A percentile compares a stretch with the other conserved stretches of the same genome.
Conservation (phyloP, 2,329 filamentous ascomycete species). For the Fusarium hainanense region DNA sequence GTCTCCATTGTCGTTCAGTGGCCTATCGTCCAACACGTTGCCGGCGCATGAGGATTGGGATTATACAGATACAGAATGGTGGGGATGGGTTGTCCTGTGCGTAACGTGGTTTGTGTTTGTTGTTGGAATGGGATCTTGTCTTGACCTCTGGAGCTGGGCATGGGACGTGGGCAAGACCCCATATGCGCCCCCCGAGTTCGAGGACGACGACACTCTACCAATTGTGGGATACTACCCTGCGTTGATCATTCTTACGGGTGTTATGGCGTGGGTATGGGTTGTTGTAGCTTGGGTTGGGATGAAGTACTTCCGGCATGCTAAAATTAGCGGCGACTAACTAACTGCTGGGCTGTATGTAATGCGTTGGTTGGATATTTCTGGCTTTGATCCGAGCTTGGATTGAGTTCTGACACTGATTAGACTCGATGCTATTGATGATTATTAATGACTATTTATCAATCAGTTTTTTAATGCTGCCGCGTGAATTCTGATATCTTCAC, state of each 20-base stretch:
- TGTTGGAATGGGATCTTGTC: conserved; percentile 93
- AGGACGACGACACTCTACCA: conserved; percentile 92
- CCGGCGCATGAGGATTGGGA: conserved; percentile 75
- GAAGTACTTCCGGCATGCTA: conserved; percentile 99
- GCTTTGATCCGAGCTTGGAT: conserved; percentile 1
- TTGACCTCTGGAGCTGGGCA: conserved; percentile 97
- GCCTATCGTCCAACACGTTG: conserved; percentile 61
- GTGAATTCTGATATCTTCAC: background rate
- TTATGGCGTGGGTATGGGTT: conserved; percentile 99
- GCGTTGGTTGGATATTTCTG: conserved; percentile 1
- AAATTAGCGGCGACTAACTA: conserved; percentile 77
- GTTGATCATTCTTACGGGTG: conserved; percentile 88
- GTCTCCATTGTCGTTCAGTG: conserved; percentile 69
- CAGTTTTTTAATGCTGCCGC: background rate
- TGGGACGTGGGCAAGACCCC: conserved; percentile 98
- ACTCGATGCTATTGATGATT: conserved; percentile 13
- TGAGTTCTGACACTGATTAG: conserved; percentile 5
- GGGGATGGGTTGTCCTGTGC: conserved; percentile 93
- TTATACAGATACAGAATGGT: conserved; percentile 95
- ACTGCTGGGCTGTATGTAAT: conserved; percentile 18
- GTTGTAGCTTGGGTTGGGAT: conserved; percentile 97
- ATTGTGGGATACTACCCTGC: conserved; percentile 98
- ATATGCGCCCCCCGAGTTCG: conserved; percentile 92
- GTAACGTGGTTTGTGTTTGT: conserved; percentile 98
- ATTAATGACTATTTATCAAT: conserved; percentile 25